Base-by-base conservation (phyloP, 257 asterid species). In the Handroanthus guayacan region DNA sequence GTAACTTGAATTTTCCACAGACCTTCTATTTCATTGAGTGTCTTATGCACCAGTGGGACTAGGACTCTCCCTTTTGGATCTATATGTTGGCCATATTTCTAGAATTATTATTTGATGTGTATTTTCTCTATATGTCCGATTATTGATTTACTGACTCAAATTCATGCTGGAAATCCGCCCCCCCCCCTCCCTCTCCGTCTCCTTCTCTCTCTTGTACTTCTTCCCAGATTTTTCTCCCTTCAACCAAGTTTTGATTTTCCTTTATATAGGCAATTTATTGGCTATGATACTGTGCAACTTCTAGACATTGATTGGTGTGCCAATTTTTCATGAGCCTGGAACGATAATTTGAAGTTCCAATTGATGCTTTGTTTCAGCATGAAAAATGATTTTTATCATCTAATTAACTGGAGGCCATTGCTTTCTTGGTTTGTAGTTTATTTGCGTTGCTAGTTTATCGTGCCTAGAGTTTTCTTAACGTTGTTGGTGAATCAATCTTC, bases 371-470 rank as follows among this genome's bases (percentile, higher is more conserved):
- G 67, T 48, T 34, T 45, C 9, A 9, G 55, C 54, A 18, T 37
- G 57, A 51, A 11, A 44, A 17, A 6, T 47, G 60, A 14, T 38
- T 41, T 52, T 60, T 51, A 7, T 64, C 31, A 25, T 25, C 1
- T 25, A 25, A 25, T 25, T 18, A 34, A 13, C 39, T 38, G 48
- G 44, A 36, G 39, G 55, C 31, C 17, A 9, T 58, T 45, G 64
- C 17, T 73, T 37, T 20, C 58, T 62, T 62, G 57, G 71, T 17
- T 68, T 56, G 50, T 56, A 10, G 44, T 51, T 62, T 55, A 43
- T 80, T 45, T 12, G 13, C 64, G 51, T 67, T 62, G 67, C 76
- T 57, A 37, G 79, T 79, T 36, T 39, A 73, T 82, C 64, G 48
- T 65, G 71, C 71, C 62, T 78, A 20, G 71, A 67, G 13, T 44